phyloP scores from a whole-genome alignment of 2,329 filamentous ascomycete species.

The Fusarium zealandicum region DNA sequence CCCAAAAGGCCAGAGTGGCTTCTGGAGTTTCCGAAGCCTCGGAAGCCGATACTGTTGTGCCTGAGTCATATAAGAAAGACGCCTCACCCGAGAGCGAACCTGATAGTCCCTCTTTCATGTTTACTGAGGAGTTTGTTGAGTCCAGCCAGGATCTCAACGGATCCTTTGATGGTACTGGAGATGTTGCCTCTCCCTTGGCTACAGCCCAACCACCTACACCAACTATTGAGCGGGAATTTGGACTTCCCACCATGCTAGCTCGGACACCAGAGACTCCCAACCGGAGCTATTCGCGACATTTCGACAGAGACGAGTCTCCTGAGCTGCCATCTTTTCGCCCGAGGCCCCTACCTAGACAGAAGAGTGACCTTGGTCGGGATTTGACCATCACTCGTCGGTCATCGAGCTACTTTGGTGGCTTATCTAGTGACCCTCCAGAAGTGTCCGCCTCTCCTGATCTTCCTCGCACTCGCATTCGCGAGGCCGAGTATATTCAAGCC shows the following conservation, averaged over 20 bases:
- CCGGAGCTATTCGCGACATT: conserved; percentile 26
- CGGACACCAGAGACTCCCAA: conserved; percentile 33
- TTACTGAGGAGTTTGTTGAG: conserved; percentile 31
- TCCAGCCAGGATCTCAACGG: conserved; percentile 4
- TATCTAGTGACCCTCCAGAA: conserved; percentile 54
- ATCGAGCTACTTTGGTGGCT: conserved; percentile 49
- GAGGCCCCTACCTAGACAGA: conserved; percentile 37
- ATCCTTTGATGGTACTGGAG: conserved; percentile 30
- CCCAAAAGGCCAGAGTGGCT: conserved; percentile 25
- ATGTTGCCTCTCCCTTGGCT: conserved; percentile 9
- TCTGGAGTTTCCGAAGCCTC: conserved; percentile 38
- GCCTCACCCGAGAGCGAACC: conserved; percentile 22
- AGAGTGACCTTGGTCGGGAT: conserved; percentile 47
- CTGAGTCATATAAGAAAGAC: conserved; percentile 21
- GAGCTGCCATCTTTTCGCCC: conserved; percentile 49
- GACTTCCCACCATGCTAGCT: conserved; percentile 9
- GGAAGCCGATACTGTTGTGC: conserved; percentile 37
- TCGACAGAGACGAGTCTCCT: conserved; percentile 43
- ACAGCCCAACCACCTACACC: conserved; percentile 26
- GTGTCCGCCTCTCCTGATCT: conserved; percentile 53
- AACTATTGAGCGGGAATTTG: conserved; percentile 22
- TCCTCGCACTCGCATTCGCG: conserved; percentile 41
- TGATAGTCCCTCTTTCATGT: conserved; percentile 27
- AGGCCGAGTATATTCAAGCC: conserved; percentile 48
- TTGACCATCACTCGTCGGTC: conserved; percentile 50